phyloP scores from a whole-genome alignment of 129 eudicot species.

The Flaveria bidentis region DNA sequence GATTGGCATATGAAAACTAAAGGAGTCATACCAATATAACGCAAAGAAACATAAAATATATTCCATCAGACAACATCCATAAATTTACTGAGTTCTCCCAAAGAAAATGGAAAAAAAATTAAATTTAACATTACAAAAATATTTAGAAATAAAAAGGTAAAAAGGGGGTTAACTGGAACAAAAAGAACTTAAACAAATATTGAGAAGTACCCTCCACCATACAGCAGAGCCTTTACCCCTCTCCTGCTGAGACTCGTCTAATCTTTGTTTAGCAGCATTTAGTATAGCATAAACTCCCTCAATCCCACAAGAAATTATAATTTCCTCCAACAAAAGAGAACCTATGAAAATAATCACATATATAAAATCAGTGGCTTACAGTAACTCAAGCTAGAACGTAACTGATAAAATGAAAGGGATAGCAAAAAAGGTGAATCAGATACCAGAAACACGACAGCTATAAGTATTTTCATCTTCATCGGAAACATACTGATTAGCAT shows the following conservation, averaged over 20 bases:
- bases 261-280: slow-evolving; percentile 66
- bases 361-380: slow-evolving; percentile 7
- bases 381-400: slow-evolving; percentile 9
- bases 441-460: slow-evolving; percentile 96
- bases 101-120: background rate
- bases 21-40: background rate
- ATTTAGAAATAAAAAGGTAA: background rate
- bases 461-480: slow-evolving; percentile 96
- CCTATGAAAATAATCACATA: slow-evolving; percentile 52
- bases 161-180: background rate
- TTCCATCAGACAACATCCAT: background rate
- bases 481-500: slow-evolving; percentile 92
- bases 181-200: slow-evolving; percentile 4
- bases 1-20: slow-evolving; percentile 12
- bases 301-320: slow-evolving; percentile 61
- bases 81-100: slow-evolving; percentile 6
- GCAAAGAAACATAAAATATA: background rate
- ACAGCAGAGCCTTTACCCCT: slow-evolving; percentile 63
- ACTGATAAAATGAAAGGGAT: background rate
- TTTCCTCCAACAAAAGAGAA: slow-evolving; percentile 77
- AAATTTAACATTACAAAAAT: background rate
- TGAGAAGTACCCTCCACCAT: slow-evolving; percentile 94
- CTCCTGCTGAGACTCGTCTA: slow-evolving; percentile 67
- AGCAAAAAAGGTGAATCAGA: slow-evolving; percentile 10
- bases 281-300: slow-evolving; percentile 76